These are phyloP conservation scores for Trichoderma afroharzianum DNA, from an alignment of 2,329 filamentous ascomycete species.

Conservation along the genomic window DNA sequence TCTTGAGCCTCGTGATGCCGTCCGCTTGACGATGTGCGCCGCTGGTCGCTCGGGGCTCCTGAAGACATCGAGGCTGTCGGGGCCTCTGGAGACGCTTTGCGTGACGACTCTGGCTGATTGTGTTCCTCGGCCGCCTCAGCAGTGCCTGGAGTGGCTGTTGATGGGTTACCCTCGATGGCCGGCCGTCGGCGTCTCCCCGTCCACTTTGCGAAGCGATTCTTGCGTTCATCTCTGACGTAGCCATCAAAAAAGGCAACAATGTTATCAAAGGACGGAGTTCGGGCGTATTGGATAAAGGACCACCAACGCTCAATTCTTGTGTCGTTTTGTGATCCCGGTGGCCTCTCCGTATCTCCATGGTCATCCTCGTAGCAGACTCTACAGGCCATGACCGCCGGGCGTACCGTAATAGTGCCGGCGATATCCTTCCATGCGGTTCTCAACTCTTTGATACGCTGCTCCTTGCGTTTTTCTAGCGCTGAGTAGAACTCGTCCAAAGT, in stretches of 20 bases:
- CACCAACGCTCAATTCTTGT: not conserved
- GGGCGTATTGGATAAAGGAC: not conserved
- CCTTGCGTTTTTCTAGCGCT: not conserved
- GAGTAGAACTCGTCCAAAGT: not conserved
- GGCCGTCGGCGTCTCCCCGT: not conserved
- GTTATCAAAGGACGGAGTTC: not conserved
- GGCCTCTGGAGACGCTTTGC: not conserved
- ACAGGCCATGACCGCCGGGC: not conserved
- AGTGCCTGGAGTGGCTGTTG: not conserved
- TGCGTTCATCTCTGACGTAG: not conserved
- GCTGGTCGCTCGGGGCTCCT: not conserved
- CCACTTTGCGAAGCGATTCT: not conserved
- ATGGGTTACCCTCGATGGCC: not conserved
- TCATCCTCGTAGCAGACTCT: not conserved
- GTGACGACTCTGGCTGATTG: not conserved
- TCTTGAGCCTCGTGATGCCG: not conserved
- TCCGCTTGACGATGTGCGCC: not conserved
- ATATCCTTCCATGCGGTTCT: not conserved
- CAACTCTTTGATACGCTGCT: not conserved
- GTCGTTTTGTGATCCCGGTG: not conserved
- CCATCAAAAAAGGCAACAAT: not conserved
- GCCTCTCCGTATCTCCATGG: not conserved
- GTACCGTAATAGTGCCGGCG: accelerated
- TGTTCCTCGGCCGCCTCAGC: not conserved
- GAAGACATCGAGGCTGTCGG: not conserved